A percentile compares a stretch with the other conserved stretches of the same genome.
phyloP scores from a whole-genome alignment of 2,329 filamentous ascomycete genomes.

The Colletotrichum plurivorum region DNA sequence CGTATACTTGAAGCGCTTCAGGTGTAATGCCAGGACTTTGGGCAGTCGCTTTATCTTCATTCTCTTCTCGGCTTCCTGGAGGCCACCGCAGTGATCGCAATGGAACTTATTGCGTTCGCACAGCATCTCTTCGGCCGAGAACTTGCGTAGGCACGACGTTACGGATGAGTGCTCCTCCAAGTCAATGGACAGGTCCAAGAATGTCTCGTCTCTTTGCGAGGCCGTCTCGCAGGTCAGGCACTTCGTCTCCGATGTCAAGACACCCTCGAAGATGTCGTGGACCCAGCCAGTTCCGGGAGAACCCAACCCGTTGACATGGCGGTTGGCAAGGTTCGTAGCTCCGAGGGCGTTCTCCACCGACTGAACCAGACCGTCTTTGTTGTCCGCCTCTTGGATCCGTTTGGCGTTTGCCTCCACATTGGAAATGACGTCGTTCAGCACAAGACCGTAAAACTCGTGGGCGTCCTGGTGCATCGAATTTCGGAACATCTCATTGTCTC shows the following conservation, averaged over 20 bases:
- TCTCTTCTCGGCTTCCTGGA: constrained; percentile 97
- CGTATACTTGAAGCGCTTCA: constrained; percentile 99
- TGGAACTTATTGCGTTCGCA: constrained; percentile 99
- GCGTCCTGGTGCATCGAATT: constrained; percentile 99
- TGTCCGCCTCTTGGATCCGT: constrained; percentile 64
- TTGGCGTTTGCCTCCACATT: constrained; percentile 92
- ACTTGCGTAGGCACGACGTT: constrained; percentile 93
- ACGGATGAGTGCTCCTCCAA: constrained; percentile 96
- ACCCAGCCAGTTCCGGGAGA: constrained; percentile 87
- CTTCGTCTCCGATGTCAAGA: constrained; percentile 94
- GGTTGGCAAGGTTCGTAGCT: constrained; percentile 48
- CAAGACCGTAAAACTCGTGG: constrained; percentile 94
- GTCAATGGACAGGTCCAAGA: constrained; percentile 96
- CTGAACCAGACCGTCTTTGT: constrained; percentile 62
- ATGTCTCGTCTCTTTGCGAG: constrained; percentile 95
- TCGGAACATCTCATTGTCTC: constrained; percentile 97
- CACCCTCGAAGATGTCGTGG: constrained; percentile 96
- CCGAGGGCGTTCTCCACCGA: constrained; percentile 61
- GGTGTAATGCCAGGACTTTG: constrained; percentile 89
- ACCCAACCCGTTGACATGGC: constrained; percentile 58
- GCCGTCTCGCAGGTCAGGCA: constrained; percentile 97
- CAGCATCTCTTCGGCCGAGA: constrained; percentile 98
- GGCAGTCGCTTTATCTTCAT: constrained; percentile 99
- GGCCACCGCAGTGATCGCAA: constrained; percentile 94
- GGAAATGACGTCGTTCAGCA: constrained; percentile 95